Percentiles rank a stretch among this genome's conserved stretches.
Evolutionary conservation across 2,329 filamentous ascomycete species (phyloP).

Genomic region (Exophiala spinifera): DNA sequence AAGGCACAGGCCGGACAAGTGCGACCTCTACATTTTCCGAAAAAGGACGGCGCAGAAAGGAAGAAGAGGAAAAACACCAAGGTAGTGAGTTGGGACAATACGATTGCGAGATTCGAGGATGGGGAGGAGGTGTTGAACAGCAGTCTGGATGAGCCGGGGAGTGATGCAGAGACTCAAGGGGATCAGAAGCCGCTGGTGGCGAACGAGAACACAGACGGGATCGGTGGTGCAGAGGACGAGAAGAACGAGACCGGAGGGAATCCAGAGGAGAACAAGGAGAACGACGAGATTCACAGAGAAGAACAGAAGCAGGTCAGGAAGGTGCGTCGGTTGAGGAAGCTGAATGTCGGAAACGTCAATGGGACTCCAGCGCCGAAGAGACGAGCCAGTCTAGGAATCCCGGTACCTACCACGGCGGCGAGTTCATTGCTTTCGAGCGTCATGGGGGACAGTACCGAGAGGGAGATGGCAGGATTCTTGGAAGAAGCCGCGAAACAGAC

Average conservation of each 20-base stretch:
- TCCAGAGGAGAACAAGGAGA: background rate
- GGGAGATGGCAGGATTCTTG: too few relatives aligned
- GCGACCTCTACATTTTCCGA: background rate
- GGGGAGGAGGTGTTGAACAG: conserved; percentile 2
- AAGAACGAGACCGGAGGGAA: background rate
- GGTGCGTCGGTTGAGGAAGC: conserved; percentile 23
- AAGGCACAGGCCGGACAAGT: conserved; percentile 8
- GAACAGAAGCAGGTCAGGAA: conserved; percentile 16
- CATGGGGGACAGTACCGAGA: too few relatives aligned
- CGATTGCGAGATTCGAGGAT: conserved; percentile 12
- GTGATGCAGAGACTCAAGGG: background rate
- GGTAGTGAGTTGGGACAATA: conserved; percentile 13
- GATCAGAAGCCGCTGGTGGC: background rate
- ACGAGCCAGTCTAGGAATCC: conserved; percentile 5
- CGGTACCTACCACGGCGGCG: conserved; percentile 2
- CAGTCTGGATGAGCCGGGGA: too few relatives aligned
- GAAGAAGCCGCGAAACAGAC: too few relatives aligned
- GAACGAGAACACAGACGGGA: background rate
- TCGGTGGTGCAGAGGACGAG: background rate
- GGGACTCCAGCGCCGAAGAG: conserved; percentile 23
- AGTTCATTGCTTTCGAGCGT: too few relatives aligned
- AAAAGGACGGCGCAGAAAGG: background rate
- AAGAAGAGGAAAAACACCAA: conserved; percentile 6
- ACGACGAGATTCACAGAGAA: background rate
- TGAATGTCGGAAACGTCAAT: conserved; percentile 22